These are phyloP conservation scores for Lyophyllum decastes DNA, from an alignment of 768 basidiomycete species.

Conservation along the genomic window DNA sequence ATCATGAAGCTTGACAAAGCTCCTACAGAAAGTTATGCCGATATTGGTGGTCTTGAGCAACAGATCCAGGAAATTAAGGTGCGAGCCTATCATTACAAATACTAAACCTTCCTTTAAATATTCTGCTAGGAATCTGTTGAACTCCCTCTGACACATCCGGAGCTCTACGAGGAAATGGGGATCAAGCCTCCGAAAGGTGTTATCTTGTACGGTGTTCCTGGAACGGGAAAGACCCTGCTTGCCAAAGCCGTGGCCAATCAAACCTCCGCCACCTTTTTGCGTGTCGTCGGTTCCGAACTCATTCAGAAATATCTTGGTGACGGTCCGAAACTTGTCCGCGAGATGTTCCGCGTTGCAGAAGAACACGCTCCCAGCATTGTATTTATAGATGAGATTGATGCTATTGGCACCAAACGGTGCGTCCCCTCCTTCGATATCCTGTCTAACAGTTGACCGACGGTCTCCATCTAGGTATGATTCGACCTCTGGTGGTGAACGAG, in stretches of 20 bases:
- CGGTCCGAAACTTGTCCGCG: conserved; percentile 96
- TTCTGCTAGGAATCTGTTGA: conserved; percentile 90
- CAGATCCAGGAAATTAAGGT: conserved; percentile 99
- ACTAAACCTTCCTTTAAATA: not conserved
- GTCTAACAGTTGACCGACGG: not conserved
- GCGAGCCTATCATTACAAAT: conserved; percentile 12
- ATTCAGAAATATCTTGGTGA: conserved; percentile 99
- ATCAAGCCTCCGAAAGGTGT: conserved; percentile 99
- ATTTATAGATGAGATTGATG: conserved; percentile 99
- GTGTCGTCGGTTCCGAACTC: conserved; percentile 95
- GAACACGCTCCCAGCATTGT: conserved; percentile 99
- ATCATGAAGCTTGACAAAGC: conserved; percentile 99
- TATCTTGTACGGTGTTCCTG: conserved; percentile 97
- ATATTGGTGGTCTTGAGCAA: conserved; percentile 93
- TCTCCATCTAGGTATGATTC: conserved; percentile 80
- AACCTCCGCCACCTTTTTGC: conserved; percentile 96
- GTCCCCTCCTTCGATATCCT: conserved; percentile 16
- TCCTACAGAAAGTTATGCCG: conserved; percentile 97
- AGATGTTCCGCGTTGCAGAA: conserved; percentile 95
- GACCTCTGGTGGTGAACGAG: conserved; percentile 96
- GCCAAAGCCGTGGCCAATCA: conserved; percentile 98
- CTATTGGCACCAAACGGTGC: conserved; percentile 95
- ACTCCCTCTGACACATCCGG: conserved; percentile 95
- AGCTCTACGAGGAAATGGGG: conserved; percentile 99
- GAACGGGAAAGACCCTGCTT: conserved; percentile 96